phyloP scores from a whole-genome alignment of 371 early-diverging fungal species.

The Haplosporangium sp. region DNA sequence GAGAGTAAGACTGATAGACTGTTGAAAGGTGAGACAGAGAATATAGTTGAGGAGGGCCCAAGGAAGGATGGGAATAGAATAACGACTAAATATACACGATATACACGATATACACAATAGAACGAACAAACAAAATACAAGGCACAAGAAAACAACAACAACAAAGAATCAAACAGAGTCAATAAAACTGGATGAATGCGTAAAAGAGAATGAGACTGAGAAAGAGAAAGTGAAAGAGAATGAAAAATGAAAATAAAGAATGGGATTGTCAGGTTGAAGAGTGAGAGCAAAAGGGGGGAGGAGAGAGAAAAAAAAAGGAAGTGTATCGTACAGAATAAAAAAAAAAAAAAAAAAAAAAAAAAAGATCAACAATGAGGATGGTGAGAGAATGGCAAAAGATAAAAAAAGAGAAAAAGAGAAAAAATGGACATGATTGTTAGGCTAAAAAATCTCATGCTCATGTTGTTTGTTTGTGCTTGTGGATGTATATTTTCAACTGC shows the following conservation, averaged over 20 bases:
- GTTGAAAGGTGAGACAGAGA: not conserved
- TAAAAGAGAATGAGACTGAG: not conserved
- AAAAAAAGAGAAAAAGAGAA: not conserved
- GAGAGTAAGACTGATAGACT: slow-evolving; percentile 4
- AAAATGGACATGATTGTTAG: not conserved
- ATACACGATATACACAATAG: not conserved
- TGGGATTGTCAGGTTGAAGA: too few relatives aligned
- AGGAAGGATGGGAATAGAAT: slow-evolving; percentile 6
- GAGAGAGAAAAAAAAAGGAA: too few relatives aligned
- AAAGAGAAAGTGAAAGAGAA: not conserved
- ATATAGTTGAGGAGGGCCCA: not conserved
- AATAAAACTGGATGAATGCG: too few relatives aligned
- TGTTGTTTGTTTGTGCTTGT: too few relatives aligned
- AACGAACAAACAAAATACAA: not conserved
- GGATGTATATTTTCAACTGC: not conserved
- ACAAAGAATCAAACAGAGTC: too few relatives aligned
- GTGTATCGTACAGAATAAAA: too few relatives aligned
- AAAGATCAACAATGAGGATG: too few relatives aligned
- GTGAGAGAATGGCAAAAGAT: too few relatives aligned
- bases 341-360: too few relatives aligned
- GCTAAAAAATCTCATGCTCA: too few relatives aligned
- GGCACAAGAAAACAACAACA: not conserved
- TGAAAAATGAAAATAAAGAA: not conserved
- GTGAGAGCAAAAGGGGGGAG: too few relatives aligned
- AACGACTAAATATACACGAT: slow-evolving; percentile 5